A percentile compares a stretch with the other conserved stretches of the same genome.
phyloP scores from a whole-genome alignment of 1,284 basidiomycete genomes.

The Trichosporon coremiiforme region DNA sequence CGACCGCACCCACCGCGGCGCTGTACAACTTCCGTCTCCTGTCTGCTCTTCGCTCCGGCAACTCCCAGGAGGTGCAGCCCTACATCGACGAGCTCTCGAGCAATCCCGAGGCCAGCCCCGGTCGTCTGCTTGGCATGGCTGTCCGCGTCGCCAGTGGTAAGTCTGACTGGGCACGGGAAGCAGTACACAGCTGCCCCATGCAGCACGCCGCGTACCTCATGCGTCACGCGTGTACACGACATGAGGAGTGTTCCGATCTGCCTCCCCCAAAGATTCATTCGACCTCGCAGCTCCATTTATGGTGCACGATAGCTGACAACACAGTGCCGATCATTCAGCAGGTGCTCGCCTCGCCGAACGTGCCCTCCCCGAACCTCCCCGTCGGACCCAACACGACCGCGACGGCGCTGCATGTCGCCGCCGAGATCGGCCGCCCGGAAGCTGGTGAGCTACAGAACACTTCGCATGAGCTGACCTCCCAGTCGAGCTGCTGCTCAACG shows the following conservation, averaged over 20 bases:
- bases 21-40: constrained; percentile 77
- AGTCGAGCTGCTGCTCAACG: constrained; percentile 70
- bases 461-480: constrained; percentile 24
- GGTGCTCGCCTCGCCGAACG: constrained; percentile 74
- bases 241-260: neutral
- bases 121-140: constrained; percentile 79
- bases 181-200: neutral
- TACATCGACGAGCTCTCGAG: constrained; percentile 72
- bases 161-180: constrained; percentile 43
- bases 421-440: constrained; percentile 76
- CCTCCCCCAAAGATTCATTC: constrained; percentile 17
- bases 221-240: neutral
- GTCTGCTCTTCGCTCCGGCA: constrained; percentile 73
- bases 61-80: constrained; percentile 75
- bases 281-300: constrained; percentile 3
- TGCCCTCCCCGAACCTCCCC: constrained; percentile 57
- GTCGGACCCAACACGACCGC: constrained; percentile 70
- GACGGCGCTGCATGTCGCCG: constrained; percentile 84
- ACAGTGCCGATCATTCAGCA: constrained; percentile 64
- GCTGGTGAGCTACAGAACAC: constrained; percentile 57
- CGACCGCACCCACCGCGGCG: constrained; percentile 51
- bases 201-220: neutral
- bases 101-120: constrained; percentile 61
- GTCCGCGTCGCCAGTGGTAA: constrained; percentile 78
- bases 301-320: constrained; percentile 6